These are phyloP conservation scores for Zizania palustris DNA, from an alignment of 202 grass and related monocot genomes.

Conservation along the genomic window DNA sequence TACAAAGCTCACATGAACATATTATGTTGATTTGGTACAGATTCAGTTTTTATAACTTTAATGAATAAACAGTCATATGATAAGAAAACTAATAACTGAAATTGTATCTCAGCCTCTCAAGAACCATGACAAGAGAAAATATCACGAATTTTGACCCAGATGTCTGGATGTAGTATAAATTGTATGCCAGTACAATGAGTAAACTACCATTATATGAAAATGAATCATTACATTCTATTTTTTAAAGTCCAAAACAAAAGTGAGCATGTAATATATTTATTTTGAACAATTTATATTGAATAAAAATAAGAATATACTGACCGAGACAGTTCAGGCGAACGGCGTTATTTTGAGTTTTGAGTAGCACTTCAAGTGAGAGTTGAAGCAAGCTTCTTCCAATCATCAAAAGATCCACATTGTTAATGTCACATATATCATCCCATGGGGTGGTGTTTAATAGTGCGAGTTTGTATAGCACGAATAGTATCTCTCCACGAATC, in stretches of 20 bases:
- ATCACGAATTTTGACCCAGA: not conserved
- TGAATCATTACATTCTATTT: slow-evolving; percentile 11
- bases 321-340: slow-evolving; percentile 93
- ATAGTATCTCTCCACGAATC: slow-evolving; percentile 84
- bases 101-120: slow-evolving; percentile 15
- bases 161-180: slow-evolving; percentile 1
- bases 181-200: slow-evolving; percentile 7
- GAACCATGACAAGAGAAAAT: slow-evolving; percentile 19
- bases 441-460: slow-evolving; percentile 69
- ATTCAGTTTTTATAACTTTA: slow-evolving; percentile 22
- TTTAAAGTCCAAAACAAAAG: slow-evolving; percentile 2
- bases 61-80: not conserved
- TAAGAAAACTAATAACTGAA: slow-evolving; percentile 23
- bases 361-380: slow-evolving; percentile 76
- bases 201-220: slow-evolving; percentile 15
- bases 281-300: slow-evolving; percentile 20
- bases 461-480: slow-evolving; percentile 82
- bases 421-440: slow-evolving; percentile 55
- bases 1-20: slow-evolving; percentile 15
- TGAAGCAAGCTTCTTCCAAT: slow-evolving; percentile 57
- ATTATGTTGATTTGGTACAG: slow-evolving; percentile 11
- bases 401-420: slow-evolving; percentile 43
- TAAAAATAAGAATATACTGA: slow-evolving; percentile 45
- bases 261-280: not conserved
- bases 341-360: slow-evolving; percentile 86